These are phyloP conservation scores for Caryopteris hybrid DNA, from an alignment of 305 asterid species.

Conservation along the genomic window DNA sequence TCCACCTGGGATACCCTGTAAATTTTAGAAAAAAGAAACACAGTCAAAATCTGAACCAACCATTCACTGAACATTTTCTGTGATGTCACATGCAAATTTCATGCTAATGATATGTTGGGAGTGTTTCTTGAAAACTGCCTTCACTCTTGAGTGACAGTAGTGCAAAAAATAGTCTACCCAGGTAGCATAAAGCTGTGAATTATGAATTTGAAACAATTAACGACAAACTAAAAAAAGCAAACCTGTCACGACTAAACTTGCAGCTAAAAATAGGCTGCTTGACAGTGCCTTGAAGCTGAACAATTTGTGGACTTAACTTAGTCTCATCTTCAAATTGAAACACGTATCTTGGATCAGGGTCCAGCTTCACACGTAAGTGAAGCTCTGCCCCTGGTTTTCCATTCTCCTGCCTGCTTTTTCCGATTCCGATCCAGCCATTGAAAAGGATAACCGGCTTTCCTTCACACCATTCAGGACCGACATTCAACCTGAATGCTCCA, in stretches of 20 bases:
- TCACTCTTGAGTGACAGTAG: not conserved
- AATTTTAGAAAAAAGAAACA: not conserved
- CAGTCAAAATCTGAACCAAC: not conserved
- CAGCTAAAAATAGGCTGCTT: constrained; percentile 93
- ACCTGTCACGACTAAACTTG: constrained; percentile 91
- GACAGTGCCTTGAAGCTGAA: constrained; percentile 77
- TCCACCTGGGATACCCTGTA: constrained; percentile 68
- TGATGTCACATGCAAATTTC: not conserved
- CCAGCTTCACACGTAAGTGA: constrained; percentile 78
- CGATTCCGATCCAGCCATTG: constrained; percentile 85
- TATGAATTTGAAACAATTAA: no score
- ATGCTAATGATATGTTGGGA: not conserved
- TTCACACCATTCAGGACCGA: constrained; percentile 84
- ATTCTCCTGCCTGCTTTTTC: constrained; percentile 61
- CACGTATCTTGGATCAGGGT: constrained; percentile 91
- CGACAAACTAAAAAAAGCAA: no score
- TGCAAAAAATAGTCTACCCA: not conserved
- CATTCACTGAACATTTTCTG: not conserved
- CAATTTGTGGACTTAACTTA: constrained; percentile 73
- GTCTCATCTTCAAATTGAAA: constrained; percentile 86
- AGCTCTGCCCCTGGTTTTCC: constrained; percentile 78
- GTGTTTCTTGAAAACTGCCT: not conserved
- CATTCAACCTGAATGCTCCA: constrained; percentile 72
- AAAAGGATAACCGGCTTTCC: constrained; percentile 72
- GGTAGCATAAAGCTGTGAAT: no score